These are phyloP conservation scores for Mayamaea pseudoterrestris DNA, from an alignment of 108 stramenopile genomes.

Conservation along the genomic window DNA sequence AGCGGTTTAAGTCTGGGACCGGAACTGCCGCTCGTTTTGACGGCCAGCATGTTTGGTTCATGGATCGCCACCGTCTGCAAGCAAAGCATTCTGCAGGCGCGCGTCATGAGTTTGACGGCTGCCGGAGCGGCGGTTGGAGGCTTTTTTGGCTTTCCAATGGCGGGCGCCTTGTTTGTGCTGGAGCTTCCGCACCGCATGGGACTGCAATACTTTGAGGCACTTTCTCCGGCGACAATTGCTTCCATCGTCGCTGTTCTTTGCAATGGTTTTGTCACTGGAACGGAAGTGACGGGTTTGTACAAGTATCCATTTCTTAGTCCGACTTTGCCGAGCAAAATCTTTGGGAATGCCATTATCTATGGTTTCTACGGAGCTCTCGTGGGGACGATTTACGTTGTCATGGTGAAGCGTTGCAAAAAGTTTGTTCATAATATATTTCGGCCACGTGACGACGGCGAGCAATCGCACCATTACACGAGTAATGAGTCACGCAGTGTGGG, in stretches of 20 bases:
- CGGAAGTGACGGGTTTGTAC: constrained; percentile 43
- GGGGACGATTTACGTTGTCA: constrained; percentile 25
- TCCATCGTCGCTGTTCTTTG: constrained; percentile 43
- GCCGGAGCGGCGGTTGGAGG: constrained; percentile 44
- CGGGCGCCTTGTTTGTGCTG: constrained; percentile 47
- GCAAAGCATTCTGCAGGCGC: constrained; percentile 32
- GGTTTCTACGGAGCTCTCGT: constrained; percentile 35
- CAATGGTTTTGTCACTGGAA: constrained; percentile 33
- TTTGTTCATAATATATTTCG: constrained; percentile 25
- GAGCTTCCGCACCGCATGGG: constrained; percentile 61
- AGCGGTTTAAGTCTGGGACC: constrained; percentile 46
- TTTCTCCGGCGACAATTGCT: constrained; percentile 40
- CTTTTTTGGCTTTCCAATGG: constrained; percentile 57
- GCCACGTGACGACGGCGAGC: constrained; percentile 6
- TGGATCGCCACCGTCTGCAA: constrained; percentile 28
- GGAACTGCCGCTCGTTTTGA: constrained; percentile 42
- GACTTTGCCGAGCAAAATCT: constrained; percentile 32
- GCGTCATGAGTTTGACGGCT: constrained; percentile 40
- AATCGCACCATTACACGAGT: not conserved
- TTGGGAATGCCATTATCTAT: constrained; percentile 35
- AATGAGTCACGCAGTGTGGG: too few relatives aligned
- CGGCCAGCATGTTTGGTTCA: constrained; percentile 49
- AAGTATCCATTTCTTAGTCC: constrained; percentile 30
- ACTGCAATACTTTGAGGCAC: constrained; percentile 49
- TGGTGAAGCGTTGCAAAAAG: constrained; percentile 17